Evolutionary conservation across 106 monocot species (phyloP), one percentile per base, ranked within the genome.

Genomic region (Platanthera zijinensis): DNA sequence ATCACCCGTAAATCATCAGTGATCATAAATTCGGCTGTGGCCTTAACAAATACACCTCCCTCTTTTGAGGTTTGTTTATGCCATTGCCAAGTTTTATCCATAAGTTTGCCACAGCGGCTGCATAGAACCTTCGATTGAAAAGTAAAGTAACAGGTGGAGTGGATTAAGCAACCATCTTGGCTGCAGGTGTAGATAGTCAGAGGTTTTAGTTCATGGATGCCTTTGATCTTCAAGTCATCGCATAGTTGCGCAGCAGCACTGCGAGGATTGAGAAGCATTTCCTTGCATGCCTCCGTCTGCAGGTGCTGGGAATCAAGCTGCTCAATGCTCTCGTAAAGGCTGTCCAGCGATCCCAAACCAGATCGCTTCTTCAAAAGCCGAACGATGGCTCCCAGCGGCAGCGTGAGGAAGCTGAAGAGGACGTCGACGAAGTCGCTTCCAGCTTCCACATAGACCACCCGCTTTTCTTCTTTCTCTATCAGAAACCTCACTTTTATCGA

Each of bases 361-460:
- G 80, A 75, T 2, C 22, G 7, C 30, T 79, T 77, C 66, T 48
- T 50, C 21, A 83, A 69, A 71, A 86, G 78, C 47, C 73, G 72
- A 53, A 84, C 54, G 52, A 89, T 64, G 67, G 81, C 79, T 28
- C 79, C 89, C 3, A 86, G 13, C 1, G 89, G 89, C 32, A 84
- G 76, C 14, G 86, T 79, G 7, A 89, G 81, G 74, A 89, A 89
- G 84, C 89, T 86, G 51, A 86, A 71, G 57, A 89, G 76, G 28
- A 82, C 46, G 77, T 89, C 86, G 12, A 86, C 79, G 72, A 89
- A 86, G 5, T 74, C 75, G 46, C 57, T 61, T 67, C 74, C 84
- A 69, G 77, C 32, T 61, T 89, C 84, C 8, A 84, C 89, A 71
- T 81, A 89, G 13, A 89, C 50, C 8, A 89, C 84, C 6, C 57